A percentile compares a stretch with the other conserved stretches of the same genome.
phyloP scores from a whole-genome alignment of 345 rosid genomes.

The Camelina laxa region DNA sequence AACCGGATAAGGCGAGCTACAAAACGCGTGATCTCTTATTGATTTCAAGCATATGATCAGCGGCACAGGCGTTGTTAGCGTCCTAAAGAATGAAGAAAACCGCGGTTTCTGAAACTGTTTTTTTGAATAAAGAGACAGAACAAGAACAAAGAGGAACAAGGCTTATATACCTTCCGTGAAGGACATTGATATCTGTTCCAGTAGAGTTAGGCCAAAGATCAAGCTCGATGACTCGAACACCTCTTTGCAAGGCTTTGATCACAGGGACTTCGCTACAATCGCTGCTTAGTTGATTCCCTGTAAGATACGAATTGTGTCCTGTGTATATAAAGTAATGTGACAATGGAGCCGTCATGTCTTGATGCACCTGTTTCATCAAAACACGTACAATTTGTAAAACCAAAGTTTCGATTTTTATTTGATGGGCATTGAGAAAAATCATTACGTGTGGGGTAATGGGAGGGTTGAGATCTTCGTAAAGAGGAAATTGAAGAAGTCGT shows the following conservation, averaged over 20 bases:
- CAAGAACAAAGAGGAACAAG: neutral
- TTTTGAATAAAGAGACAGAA: neutral
- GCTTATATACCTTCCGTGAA: slow-evolving; percentile 78
- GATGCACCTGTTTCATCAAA: slow-evolving; percentile 64
- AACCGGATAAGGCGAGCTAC: slow-evolving; percentile 80
- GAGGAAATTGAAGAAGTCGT: slow-evolving; percentile 50
- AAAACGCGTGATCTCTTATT: slow-evolving; percentile 77
- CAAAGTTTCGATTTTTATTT: slow-evolving; percentile 5
- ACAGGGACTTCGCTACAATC: slow-evolving; percentile 96
- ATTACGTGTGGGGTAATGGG: slow-evolving; percentile 54
- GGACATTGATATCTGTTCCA: slow-evolving; percentile 75
- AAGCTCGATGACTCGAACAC: slow-evolving; percentile 88
- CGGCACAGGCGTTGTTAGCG: slow-evolving; percentile 80
- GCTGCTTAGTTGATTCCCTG: slow-evolving; percentile 95
- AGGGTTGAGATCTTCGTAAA: slow-evolving; percentile 49
- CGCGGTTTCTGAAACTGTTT: neutral
- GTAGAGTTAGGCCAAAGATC: slow-evolving; percentile 94
- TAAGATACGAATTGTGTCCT: slow-evolving; percentile 96
- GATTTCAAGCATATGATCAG: slow-evolving; percentile 77
- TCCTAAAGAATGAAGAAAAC: slow-evolving; percentile 42
- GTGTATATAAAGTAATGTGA: slow-evolving; percentile 92
- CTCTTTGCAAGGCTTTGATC: slow-evolving; percentile 70
- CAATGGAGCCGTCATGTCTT: slow-evolving; percentile 89
- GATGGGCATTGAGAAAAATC: neutral
- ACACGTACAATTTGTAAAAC: neutral